phyloP scores from a whole-genome alignment of 495 filamentous ascomycete genomes.

The Durotheca rogersii region DNA sequence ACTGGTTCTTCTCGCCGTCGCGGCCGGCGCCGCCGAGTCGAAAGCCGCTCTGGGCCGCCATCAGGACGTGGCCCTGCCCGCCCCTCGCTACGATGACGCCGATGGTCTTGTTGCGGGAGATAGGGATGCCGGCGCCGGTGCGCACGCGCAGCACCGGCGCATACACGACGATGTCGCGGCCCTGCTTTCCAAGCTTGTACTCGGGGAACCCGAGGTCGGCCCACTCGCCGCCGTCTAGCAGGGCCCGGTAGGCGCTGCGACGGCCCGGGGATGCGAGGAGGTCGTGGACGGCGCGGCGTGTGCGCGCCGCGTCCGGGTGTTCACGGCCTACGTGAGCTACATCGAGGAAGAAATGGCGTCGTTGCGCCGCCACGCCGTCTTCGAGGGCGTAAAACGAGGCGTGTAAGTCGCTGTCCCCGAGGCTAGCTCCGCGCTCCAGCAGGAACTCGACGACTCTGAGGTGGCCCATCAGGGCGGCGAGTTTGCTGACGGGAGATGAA shows the following conservation, averaged over 20 bases:
- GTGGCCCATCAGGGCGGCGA: slow-evolving; percentile 31
- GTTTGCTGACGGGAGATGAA: slow-evolving; percentile 1
- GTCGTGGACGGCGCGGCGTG: slow-evolving; percentile 10
- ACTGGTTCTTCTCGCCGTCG: slow-evolving; percentile 3
- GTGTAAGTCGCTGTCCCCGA: slow-evolving; percentile 14
- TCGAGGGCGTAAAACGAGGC: slow-evolving; percentile 17
- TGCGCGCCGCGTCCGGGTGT: slow-evolving; percentile 2
- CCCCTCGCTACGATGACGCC: slow-evolving; percentile 23
- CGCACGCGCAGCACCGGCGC: slow-evolving; percentile 17
- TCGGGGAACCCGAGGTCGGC: slow-evolving; percentile 23
- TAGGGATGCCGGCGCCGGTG: slow-evolving; percentile 17
- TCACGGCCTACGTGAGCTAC: slow-evolving; percentile 12
- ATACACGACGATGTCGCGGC: slow-evolving; percentile 22
- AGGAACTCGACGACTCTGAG: slow-evolving; percentile 24
- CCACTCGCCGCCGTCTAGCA: slow-evolving; percentile 12
- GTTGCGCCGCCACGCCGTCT: slow-evolving; percentile 13
- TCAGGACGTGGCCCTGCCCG: slow-evolving; percentile 11
- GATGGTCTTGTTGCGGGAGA: slow-evolving; percentile 29
- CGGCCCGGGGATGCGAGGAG: slow-evolving; percentile 17
- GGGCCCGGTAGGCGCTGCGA: slow-evolving; percentile 11
- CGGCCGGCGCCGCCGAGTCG: slow-evolving; percentile 8
- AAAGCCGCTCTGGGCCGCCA: slow-evolving; percentile 24
- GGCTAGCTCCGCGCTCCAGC: slow-evolving; percentile 10
- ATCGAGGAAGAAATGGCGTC: slow-evolving; percentile 9
- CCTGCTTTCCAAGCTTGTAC: slow-evolving; percentile 23